These are phyloP conservation scores for Dothideomycetes sp. DNA, from an alignment of 2,329 filamentous ascomycete species.

Conservation along the genomic window DNA sequence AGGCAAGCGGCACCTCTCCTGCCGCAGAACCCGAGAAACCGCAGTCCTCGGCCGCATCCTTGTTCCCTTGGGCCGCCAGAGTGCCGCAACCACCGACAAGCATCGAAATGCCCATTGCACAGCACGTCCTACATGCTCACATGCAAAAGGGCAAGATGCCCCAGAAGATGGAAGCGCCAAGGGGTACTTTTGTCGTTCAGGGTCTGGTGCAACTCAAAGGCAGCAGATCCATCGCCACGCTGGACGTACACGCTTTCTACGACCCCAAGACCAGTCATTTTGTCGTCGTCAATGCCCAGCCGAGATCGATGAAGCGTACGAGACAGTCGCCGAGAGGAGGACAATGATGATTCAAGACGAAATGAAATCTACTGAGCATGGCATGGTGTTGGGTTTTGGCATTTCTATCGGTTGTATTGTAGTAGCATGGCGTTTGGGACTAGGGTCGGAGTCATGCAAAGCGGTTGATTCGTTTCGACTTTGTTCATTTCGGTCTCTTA, in stretches of 20 bases:
- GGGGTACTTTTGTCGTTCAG: constrained; percentile 36
- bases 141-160: constrained; percentile 21
- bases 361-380: constrained; percentile 10
- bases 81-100: constrained; percentile 19
- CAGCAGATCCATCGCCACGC: constrained; percentile 29
- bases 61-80: constrained; percentile 20
- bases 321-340: constrained; percentile 33
- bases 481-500: constrained; percentile 5
- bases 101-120: constrained; percentile 23
- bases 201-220: constrained; percentile 41
- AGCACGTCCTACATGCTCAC: constrained; percentile 19
- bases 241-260: constrained; percentile 39
- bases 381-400: constrained; percentile 10
- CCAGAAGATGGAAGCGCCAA: constrained; percentile 30
- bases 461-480: not conserved
- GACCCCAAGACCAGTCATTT: constrained; percentile 35
- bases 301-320: constrained; percentile 26
- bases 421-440: constrained; percentile 2
- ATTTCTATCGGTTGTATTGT: not conserved
- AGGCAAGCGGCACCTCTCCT: not conserved
- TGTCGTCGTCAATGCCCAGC: constrained; percentile 22
- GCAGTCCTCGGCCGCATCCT: constrained; percentile 1
- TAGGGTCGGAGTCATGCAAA: not conserved
- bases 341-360: constrained; percentile 15
- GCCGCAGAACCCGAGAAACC: not conserved